Base-by-base conservation (phyloP, 2,329 filamentous ascomycete genomes). In the Hymenotorrendiella dingleyae region DNA sequence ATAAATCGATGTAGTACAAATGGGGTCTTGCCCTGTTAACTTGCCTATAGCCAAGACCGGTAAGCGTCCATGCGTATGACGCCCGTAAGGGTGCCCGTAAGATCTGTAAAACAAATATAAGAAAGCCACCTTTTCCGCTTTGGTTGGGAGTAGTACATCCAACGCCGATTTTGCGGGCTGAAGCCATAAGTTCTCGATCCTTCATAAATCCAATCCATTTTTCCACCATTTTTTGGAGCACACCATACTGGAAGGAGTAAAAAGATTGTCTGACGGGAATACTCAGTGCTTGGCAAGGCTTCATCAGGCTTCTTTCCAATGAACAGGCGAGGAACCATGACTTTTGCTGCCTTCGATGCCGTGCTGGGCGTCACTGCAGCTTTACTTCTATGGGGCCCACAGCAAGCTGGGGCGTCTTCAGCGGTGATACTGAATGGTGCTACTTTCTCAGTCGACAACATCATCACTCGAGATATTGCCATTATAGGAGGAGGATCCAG, bases 401-500 rank as follows among this genome's bases (percentile, higher is more conserved):
- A 30, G 14, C 34, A 24, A 30, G 40, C 33, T 30, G 27, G 33
- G 12, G 41, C 34, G 10, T 30, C 26, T 7, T 26, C 22, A 12
- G 16, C 16, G n/a, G 33, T 43, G 11, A 40, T 29, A 32, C 38
- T 40, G 16, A 42, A 43, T 38, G 41, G 41, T 17, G n/a, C n/a
- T 17, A 10, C 27, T 8, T 43, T 26, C 21, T 32, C 41, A n/a
- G 34, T 38, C 24, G 34, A 46, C 19, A 26, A 22, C 19, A 33
- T 38, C 16, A 16, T 40, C 17, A 36, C 41, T 35, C 40, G 47
- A 34, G 48, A 49, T 40, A 32, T 50, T 19, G 34, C 33, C 24
- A 30, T 72, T 43, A 62, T 72, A 27, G 68, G 69, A 27, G 68
- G 67, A 3, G 69, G 69, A 20, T 55, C 63, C 1, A 49, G 57